phyloP scores from a whole-genome alignment of 1,284 basidiomycete genomes.

The Pseudozyma sp. region DNA sequence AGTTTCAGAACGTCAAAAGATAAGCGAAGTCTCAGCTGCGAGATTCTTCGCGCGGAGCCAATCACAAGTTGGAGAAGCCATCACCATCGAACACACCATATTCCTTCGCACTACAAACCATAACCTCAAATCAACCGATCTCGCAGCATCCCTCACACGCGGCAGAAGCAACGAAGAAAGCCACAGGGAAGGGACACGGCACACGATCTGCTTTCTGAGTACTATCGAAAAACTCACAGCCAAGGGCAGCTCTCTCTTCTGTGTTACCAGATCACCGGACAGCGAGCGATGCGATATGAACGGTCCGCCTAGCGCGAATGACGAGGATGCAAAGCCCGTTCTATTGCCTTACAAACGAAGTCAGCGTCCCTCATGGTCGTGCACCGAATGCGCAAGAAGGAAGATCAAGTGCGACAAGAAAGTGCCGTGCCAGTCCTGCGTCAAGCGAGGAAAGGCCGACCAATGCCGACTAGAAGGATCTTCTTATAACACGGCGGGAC shows the following conservation, averaged over 20 bases:
- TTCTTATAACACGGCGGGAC: slow-evolving; percentile 14
- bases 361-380: slow-evolving; percentile 53
- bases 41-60: background rate
- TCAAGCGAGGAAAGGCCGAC: slow-evolving; percentile 48
- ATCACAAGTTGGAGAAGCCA: background rate
- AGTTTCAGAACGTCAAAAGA: background rate
- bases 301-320: slow-evolving; percentile 1
- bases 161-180: too few relatives aligned
- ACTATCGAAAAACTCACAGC: too few relatives aligned
- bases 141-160: background rate
- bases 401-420: slow-evolving; percentile 60
- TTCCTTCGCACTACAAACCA: background rate
- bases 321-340: slow-evolving; percentile 12
- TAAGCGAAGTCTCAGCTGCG: slow-evolving; percentile 1
- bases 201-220: too few relatives aligned
- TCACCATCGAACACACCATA: background rate
- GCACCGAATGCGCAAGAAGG: slow-evolving; percentile 55
- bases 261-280: background rate
- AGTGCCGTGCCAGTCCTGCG: slow-evolving; percentile 54
- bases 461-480: slow-evolving; percentile 41
- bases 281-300: slow-evolving; percentile 18
- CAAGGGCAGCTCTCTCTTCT: too few relatives aligned
- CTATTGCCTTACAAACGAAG: slow-evolving; percentile 42
- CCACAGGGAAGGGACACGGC: too few relatives aligned
- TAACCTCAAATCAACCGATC: background rate